Conservation (phyloP, 345 rosid species). For the Moricandia moricandioides region DNA sequence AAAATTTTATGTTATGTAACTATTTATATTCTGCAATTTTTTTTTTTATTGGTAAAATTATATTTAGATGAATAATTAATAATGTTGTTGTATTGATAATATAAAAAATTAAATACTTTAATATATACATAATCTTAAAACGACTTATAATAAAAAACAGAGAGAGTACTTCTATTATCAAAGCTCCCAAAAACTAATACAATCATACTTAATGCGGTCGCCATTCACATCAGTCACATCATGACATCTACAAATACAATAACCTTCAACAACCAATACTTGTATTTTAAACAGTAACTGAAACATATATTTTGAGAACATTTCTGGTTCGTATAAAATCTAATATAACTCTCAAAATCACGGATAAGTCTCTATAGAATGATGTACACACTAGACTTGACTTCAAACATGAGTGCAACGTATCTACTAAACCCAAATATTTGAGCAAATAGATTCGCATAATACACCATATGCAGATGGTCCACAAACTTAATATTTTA, state of each 20-base stretch:
- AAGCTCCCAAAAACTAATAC: too few relatives aligned
- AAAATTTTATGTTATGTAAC: too few relatives aligned
- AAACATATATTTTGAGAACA: not conserved
- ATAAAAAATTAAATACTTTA: too few relatives aligned
- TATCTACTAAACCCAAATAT: slow-evolving; percentile 28
- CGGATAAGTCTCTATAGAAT: not conserved
- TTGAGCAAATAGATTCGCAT: slow-evolving; percentile 29
- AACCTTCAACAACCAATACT: not conserved
- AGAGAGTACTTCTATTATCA: too few relatives aligned
- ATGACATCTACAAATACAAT: not conserved
- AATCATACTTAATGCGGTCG: not conserved
- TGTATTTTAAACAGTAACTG: not conserved
- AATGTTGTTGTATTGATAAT: too few relatives aligned
- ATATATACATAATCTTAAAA: too few relatives aligned
- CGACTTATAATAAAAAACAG: too few relatives aligned
- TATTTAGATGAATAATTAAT: too few relatives aligned
- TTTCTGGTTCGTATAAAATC: slow-evolving; percentile 7
- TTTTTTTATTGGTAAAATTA: too few relatives aligned
- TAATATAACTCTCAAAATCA: not conserved
- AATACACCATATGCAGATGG: slow-evolving; percentile 31
- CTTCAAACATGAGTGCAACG: slow-evolving; percentile 25
- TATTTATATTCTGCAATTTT: too few relatives aligned
- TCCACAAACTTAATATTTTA: slow-evolving; percentile 32
- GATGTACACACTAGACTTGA: slow-evolving; percentile 31
- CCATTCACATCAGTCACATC: not conserved